These are phyloP conservation scores for Narthecium ossifragum DNA, from an alignment of 106 monocot genomes.

Conservation along the genomic window DNA sequence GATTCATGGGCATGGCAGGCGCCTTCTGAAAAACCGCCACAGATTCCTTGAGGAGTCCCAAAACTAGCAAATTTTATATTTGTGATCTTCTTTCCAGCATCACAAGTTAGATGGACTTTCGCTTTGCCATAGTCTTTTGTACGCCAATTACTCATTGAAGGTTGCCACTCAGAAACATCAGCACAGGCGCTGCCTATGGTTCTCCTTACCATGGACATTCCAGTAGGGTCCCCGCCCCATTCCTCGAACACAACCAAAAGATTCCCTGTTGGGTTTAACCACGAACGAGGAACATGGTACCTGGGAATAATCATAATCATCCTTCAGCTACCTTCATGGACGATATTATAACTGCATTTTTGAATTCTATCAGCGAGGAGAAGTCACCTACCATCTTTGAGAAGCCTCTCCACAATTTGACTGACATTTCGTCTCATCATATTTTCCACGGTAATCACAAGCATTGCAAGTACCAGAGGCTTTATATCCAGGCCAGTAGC, in stretches of 20 bases:
- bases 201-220: constrained; percentile 69
- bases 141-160: constrained; percentile 50
- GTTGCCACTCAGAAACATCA: constrained; percentile 81
- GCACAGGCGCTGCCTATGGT: constrained; percentile 61
- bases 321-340: too few species aligned
- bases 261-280: constrained; percentile 77
- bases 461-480: constrained; percentile 51
- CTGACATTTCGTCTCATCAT: constrained; percentile 73
- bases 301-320: constrained; percentile 38
- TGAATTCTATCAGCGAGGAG: too few species aligned
- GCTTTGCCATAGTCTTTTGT: constrained; percentile 46
- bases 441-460: constrained; percentile 74
- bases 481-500: constrained; percentile 89
- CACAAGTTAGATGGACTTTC: constrained; percentile 64
- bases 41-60: constrained; percentile 72
- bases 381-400: constrained; percentile 69
- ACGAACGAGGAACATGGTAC: constrained; percentile 93
- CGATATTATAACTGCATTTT: too few species aligned
- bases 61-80: constrained; percentile 88
- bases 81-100: constrained; percentile 53
- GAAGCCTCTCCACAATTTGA: constrained; percentile 81
- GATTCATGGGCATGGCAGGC: constrained; percentile 84
- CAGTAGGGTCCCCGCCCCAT: constrained; percentile 75
- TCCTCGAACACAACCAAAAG: constrained; percentile 84
- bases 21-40: constrained; percentile 75